Evolutionary conservation across 2,329 filamentous ascomycete species (phyloP), one percentile per base, ranked within the genome.

Genomic region (Fusarium avenaceum): DNA sequence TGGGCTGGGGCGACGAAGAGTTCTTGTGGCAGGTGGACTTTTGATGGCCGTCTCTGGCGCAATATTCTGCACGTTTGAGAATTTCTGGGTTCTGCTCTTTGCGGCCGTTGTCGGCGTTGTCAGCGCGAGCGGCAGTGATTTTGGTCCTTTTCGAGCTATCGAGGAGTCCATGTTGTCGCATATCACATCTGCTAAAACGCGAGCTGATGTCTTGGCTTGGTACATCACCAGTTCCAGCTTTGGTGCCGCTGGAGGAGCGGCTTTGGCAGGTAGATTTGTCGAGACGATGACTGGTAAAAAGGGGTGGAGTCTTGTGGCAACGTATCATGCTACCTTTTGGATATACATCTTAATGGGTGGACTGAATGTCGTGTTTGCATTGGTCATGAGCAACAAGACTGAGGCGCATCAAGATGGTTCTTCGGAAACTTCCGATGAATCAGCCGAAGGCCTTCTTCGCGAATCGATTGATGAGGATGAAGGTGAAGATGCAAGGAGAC

Each of bases 121-220:
- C 52, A 88, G 85, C 74, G 84, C 87, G 0, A 88, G 80, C 3
- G 89, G 89, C 8, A 85, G 87, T 17, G 89, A 91, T 67, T 90
- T 91, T 72, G 89, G 89, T 0, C 89, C 89, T 0, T 91, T 91
- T 68, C 81, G 89, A 38, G 87, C 87, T 5, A 86, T 92, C 32
- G 89, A 91, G 73, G 89, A 91, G 79, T 88, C 85, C 1, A 87
- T 86, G 33, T 74, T 91, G 9, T 86, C 87, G 7, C 87, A 90
- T 72, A 80, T 91, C 44, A 90, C 87, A 0, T 82, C 78, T 0
- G 81, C 84, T 0, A 76, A 81, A 30, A 85, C 83, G 1, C 79
- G 89, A 46, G 80, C 87, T 15, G 88, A 91, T 75, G 87, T 91
- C n/a, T 80, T 90, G 60, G 84, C 86, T 10, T 91, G 89, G 89